These are phyloP conservation scores for Phaeodactylum tricornutum DNA, from an alignment of 108 stramenopile species.

Conservation along the genomic window DNA sequence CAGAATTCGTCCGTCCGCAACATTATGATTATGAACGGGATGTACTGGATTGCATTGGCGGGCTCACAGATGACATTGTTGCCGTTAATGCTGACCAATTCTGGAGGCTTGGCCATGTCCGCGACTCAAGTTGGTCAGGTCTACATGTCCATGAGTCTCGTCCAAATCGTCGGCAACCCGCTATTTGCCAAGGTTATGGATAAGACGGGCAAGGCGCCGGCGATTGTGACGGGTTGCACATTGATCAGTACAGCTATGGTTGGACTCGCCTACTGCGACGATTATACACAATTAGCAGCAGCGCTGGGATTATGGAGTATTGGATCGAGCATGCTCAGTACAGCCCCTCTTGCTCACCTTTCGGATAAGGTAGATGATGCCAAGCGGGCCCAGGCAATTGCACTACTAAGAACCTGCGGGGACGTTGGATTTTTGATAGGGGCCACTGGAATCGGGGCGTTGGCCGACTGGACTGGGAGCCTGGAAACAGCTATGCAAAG, in stretches of 20 bases:
- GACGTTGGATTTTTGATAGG: slow-evolving; percentile 82
- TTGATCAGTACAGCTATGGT: slow-evolving; percentile 58
- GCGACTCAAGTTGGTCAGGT: slow-evolving; percentile 66
- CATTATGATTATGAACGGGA: slow-evolving; percentile 71
- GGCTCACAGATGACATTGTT: slow-evolving; percentile 82
- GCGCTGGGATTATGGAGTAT: slow-evolving; percentile 60
- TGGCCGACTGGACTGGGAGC: slow-evolving; percentile 55
- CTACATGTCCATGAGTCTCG: slow-evolving; percentile 73
- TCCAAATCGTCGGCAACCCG: slow-evolving; percentile 74
- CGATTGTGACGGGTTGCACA: slow-evolving; percentile 60
- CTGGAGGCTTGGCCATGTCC: slow-evolving; percentile 49
- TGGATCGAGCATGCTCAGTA: slow-evolving; percentile 61
- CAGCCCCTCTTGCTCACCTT: slow-evolving; percentile 65
- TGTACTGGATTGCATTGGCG: slow-evolving; percentile 73
- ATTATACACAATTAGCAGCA: slow-evolving; percentile 33
- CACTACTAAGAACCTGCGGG: slow-evolving; percentile 64
- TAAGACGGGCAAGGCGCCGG: slow-evolving; percentile 52
- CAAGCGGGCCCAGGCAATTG: slow-evolving; percentile 74
- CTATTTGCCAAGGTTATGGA: slow-evolving; percentile 54
- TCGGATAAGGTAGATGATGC: slow-evolving; percentile 48
- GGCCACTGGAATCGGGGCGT: slow-evolving; percentile 50
- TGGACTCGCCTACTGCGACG: slow-evolving; percentile 31
- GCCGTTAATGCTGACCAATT: slow-evolving; percentile 67
- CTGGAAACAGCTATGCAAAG: slow-evolving; percentile 76
- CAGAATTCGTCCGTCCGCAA: slow-evolving; percentile 39